These are phyloP conservation scores for Cotoneaster glaucophyllus DNA, from an alignment of 306 rosid species.

Conservation along the genomic window DNA sequence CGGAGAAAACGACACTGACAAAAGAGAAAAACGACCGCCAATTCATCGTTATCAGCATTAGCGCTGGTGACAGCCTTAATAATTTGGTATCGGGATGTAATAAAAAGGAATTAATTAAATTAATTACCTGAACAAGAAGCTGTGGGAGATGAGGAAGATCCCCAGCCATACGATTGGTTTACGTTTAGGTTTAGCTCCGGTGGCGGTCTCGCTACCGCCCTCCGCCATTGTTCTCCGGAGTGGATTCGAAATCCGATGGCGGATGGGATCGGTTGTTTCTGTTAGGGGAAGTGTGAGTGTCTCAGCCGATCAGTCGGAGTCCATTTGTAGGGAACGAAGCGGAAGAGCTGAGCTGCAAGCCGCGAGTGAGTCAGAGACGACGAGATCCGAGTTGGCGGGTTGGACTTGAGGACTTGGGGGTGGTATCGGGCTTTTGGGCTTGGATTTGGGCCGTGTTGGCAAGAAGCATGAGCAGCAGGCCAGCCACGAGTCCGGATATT, in stretches of 20 bases:
- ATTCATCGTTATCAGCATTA: background rate
- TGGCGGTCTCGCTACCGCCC: background rate
- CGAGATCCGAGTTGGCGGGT: background rate
- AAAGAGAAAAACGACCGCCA: background rate
- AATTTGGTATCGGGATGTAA: background rate
- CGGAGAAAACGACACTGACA: constrained; percentile 57
- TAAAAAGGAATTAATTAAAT: background rate
- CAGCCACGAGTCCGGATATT: no score
- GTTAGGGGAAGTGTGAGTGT: background rate
- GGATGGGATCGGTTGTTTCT: background rate
- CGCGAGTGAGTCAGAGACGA: background rate
- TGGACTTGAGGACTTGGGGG: background rate
- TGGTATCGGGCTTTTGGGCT: background rate
- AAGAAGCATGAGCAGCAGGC: no score
- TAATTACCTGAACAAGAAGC: constrained; percentile 57
- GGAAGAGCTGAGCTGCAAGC: background rate
- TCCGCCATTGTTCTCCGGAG: constrained; percentile 24
- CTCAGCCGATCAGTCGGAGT: background rate
- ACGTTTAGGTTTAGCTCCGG: constrained; percentile 11
- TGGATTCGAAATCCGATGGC: background rate
- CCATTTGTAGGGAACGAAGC: background rate
- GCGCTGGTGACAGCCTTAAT: no score
- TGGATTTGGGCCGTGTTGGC: background rate
- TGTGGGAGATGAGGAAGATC: constrained; percentile 65
- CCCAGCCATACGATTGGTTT: constrained; percentile 67